phyloP scores from a whole-genome alignment of 768 basidiomycete species.

The Dentipellis sp. region DNA sequence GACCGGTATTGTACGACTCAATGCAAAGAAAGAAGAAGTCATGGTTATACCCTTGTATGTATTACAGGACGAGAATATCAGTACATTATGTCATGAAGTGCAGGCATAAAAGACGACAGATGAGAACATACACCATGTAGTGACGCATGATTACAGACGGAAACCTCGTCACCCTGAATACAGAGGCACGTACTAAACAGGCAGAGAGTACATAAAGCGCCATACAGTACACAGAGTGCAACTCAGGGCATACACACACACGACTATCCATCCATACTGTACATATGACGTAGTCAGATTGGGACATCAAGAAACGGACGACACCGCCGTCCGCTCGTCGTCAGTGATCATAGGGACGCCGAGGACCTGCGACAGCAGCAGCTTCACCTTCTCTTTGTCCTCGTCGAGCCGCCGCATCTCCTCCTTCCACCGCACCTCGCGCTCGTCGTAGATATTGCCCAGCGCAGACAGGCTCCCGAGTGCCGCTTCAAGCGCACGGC shows the following conservation, averaged over 20 bases:
- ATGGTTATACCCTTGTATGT: neutral
- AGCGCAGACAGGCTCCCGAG: constrained; percentile 57
- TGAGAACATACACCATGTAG: too few relatives aligned
- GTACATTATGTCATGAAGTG: too few relatives aligned
- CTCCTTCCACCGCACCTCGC: constrained; percentile 61
- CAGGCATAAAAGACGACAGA: too few relatives aligned
- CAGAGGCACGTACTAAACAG: too few relatives aligned
- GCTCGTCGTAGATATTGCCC: constrained; percentile 55
- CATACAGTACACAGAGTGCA: too few relatives aligned
- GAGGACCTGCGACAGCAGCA: constrained; percentile 58
- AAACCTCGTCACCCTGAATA: too few relatives aligned
- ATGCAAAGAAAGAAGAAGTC: neutral
- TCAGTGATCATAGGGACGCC: constrained; percentile 16
- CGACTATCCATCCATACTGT: neutral
- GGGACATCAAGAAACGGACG: neutral
- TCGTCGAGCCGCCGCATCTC: constrained; percentile 58
- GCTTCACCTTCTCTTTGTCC: constrained; percentile 58
- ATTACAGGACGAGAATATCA: too few relatives aligned
- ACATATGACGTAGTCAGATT: neutral
- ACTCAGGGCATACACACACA: neutral
- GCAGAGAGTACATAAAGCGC: too few relatives aligned
- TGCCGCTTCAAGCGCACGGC: constrained; percentile 58
- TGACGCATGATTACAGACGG: too few relatives aligned
- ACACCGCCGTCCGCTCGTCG: neutral
- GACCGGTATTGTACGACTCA: neutral